Base-by-base conservation (phyloP, 371 early-diverging fungal genomes). In the Nematocida sp. region DNA sequence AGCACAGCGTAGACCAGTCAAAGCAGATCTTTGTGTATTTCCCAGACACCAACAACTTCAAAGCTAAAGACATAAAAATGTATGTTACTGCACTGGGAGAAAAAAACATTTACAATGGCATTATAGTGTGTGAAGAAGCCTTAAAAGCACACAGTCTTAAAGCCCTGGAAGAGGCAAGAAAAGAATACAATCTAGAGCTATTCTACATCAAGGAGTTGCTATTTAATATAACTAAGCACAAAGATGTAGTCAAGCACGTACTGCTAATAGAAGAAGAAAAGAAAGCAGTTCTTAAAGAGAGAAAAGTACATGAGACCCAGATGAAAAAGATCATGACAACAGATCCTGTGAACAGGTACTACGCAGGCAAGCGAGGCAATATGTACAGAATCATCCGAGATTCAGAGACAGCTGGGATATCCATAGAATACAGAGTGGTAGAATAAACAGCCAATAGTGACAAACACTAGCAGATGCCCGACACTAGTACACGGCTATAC, bases 161-260 rank as follows among this genome's bases (percentile, higher is more conserved):
- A 32, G 75, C 58, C 17, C 63, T 80, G 32, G 37, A 53, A 21
- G 57, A 63, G 63, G 57, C 58, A 9, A 37, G 62, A 41, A 65
- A 88, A 32, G 90, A 89, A 75, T 91, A 90, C 78, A 86, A 87
- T 2, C 78, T 96, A 40, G 96, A 96, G 78, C 85, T 89, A 5
- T 99, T 99, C 84, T 85, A 89, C 75, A 94, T 95, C 79, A 85
- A 88, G 53, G 96, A 97, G 81, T 81, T 97, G 57, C 82, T 95
- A 40, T 94, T 96, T 77, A 99, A 99, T 83, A 94, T 95, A 63
- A 96, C 96, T 38, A 87, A 91, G 76, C 99, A 99, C 82, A 86
- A 86, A 46, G 85, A 95, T 52, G 99, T 99, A 21, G 96, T 97
- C 27, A 87, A 88, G 78, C 97, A 97, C 80, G 89, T 87, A 77